Evolutionary conservation across 768 basidiomycete genomes (phyloP).

Genomic region (Panaeolus cyanescens): DNA sequence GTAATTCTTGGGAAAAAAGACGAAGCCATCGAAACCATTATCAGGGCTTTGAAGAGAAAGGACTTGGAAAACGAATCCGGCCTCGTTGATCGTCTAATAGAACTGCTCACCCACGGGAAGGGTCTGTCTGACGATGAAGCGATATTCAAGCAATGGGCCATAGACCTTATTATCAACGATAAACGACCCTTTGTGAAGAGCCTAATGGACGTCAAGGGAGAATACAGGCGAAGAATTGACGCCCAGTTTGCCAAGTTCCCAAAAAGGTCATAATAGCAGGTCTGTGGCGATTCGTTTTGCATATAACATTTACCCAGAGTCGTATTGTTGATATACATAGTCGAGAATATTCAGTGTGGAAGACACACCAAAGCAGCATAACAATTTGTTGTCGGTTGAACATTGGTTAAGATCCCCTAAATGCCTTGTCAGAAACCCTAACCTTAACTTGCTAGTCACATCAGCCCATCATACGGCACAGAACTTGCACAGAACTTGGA

Average conservation of each 20-base stretch:
- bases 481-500: too few relatives aligned
- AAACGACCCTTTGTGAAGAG: constrained; percentile 15
- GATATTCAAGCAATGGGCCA: constrained; percentile 22
- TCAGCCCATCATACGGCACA: too few relatives aligned
- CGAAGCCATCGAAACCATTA: constrained; percentile 26
- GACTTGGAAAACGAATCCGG: constrained; percentile 25
- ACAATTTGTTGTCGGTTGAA: too few relatives aligned
- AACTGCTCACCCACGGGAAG: constrained; percentile 23
- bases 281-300: too few relatives aligned
- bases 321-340: too few relatives aligned
- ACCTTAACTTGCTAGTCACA: too few relatives aligned
- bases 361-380: too few relatives aligned
- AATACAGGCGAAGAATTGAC: constrained; percentile 19
- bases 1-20: constrained; percentile 20
- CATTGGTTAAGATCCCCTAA: too few relatives aligned
- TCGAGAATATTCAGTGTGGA: too few relatives aligned
- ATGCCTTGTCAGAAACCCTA: too few relatives aligned
- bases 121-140: constrained; percentile 24
- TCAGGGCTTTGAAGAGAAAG: constrained; percentile 22
- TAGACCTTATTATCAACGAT: constrained; percentile 10
- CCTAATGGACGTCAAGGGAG: constrained; percentile 18
- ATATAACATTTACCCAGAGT: too few relatives aligned
- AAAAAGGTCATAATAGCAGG: too few relatives aligned
- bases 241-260: constrained; percentile 19
- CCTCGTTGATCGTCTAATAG: constrained; percentile 24